Conservation (phyloP, 305 asterid species). For the Nicotiana rustica region DNA sequence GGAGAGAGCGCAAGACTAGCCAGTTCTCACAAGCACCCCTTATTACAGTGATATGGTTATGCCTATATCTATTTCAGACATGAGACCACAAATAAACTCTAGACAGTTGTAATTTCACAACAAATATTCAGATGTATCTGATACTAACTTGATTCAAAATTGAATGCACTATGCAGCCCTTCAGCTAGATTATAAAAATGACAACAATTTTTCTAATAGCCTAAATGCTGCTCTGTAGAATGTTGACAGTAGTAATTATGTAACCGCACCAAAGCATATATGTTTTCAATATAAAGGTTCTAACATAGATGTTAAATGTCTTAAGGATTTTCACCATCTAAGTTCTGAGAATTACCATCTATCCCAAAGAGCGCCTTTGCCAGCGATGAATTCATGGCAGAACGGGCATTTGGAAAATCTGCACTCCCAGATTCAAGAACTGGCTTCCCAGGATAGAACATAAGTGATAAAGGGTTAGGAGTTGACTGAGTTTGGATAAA, state of each 20-base stretch:
- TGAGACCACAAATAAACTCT: not conserved
- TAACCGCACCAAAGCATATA: not conserved
- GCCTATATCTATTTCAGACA: not conserved
- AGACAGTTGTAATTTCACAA: not conserved
- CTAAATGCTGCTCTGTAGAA: not conserved
- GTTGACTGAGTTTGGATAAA: slow-evolving; percentile 95
- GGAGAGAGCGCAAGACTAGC: not conserved
- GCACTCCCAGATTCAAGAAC: slow-evolving; percentile 89
- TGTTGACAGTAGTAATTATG: not conserved
- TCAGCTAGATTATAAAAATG: not conserved
- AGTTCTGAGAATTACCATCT: slow-evolving; percentile 58
- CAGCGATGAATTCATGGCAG: slow-evolving; percentile 87
- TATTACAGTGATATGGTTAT: not conserved
- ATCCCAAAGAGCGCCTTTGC: slow-evolving; percentile 81
- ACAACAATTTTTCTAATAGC: not conserved
- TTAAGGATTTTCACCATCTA: not conserved
- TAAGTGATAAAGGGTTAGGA: slow-evolving; percentile 90
- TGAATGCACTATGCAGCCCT: not conserved
- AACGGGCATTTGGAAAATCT: slow-evolving; percentile 92
- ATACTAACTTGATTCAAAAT: not conserved
- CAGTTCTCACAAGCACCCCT: not conserved
- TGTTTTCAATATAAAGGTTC: not conserved
- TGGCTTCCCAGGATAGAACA: slow-evolving; percentile 94
- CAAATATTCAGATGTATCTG: not conserved
- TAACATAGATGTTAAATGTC: not conserved